phyloP scores from a whole-genome alignment of 768 basidiomycete species.

The Paxillus ammoniavirescens region DNA sequence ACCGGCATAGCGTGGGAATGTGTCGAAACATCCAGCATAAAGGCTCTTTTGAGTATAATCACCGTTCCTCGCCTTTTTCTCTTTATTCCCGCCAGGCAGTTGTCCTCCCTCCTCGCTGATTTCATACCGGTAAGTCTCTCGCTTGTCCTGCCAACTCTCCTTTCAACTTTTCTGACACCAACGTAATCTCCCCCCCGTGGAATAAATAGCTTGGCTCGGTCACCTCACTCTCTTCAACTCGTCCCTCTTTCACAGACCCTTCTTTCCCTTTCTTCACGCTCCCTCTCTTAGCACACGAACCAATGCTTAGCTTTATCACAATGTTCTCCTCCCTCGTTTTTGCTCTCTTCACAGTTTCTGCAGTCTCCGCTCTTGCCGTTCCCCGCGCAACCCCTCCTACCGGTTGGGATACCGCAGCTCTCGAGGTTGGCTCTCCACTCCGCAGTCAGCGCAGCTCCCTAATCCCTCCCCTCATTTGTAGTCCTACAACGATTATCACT shows the following conservation, averaged over 20 bases:
- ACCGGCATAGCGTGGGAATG: conserved; percentile 1
- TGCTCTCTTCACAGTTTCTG: conserved; percentile 41
- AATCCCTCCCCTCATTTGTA: conserved; percentile 19
- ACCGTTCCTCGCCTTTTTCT: conserved; percentile 4
- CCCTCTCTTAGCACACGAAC: conserved; percentile 23
- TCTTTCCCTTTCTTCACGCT: conserved; percentile 15
- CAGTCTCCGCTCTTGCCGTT: conserved; percentile 37
- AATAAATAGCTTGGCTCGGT: conserved; percentile 22
- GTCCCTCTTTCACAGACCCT: conserved; percentile 27
- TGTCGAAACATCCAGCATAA: conserved; percentile 3
- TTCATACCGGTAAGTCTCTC: conserved; percentile 13
- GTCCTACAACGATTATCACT: conserved; percentile 57
- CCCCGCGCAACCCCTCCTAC: conserved; percentile 34
- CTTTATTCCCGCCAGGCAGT: conserved; percentile 11
- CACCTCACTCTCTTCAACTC: conserved; percentile 2
- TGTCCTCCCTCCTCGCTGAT: conserved; percentile 7
- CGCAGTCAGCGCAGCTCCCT: conserved; percentile 1
- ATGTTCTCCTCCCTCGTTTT: conserved; percentile 39
- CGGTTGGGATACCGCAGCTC: conserved; percentile 41
- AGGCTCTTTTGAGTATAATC: conserved; percentile 10
- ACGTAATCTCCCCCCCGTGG: conserved; percentile 24
- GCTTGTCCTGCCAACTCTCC: neutral
- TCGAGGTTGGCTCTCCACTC: conserved; percentile 38
- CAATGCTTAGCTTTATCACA: conserved; percentile 31
- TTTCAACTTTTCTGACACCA: conserved; percentile 25